Conservation (phyloP, 1,139 yeast species). For the Saccharomyces hybrid region DNA sequence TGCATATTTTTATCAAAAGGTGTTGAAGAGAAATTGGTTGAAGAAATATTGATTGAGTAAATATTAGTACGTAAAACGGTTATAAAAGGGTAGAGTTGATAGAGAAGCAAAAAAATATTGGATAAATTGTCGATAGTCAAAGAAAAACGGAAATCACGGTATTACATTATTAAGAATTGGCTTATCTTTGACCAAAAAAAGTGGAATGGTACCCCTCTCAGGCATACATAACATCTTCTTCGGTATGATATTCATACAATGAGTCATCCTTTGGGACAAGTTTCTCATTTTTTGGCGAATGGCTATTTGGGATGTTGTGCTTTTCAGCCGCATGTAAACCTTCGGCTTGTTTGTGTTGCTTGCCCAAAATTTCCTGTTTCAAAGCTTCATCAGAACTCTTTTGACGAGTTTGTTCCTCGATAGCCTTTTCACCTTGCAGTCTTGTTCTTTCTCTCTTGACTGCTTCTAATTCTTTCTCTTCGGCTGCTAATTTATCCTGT, state of each 20-base stretch:
- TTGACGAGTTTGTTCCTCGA: slow-evolving; percentile 12
- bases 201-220: not conserved
- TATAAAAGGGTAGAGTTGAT: not conserved
- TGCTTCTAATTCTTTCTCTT: slow-evolving; percentile 10
- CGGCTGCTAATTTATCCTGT: slow-evolving; percentile 8
- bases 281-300: slow-evolving; percentile 1
- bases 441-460: slow-evolving; percentile 8
- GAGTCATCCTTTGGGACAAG: slow-evolving; percentile 13
- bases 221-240: slow-evolving; percentile 21
- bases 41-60: not conserved
- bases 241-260: slow-evolving; percentile 24
- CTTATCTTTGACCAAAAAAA: too few species aligned
- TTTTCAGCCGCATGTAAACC: slow-evolving; percentile 12
- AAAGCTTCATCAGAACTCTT: slow-evolving; percentile 9
- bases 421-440: slow-evolving; percentile 11
- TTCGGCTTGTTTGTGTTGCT: slow-evolving; percentile 12
- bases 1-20: not conserved
- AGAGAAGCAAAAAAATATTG: not conserved
- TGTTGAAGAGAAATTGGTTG: not conserved
- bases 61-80: not conserved
- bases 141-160: too few species aligned
- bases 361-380: slow-evolving; percentile 9
- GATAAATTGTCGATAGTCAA: not conserved
- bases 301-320: not conserved
- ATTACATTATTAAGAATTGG: too few species aligned